These are phyloP conservation scores for Filosporella fistucella DNA, from an alignment of 495 filamentous ascomycete species.

Conservation along the genomic window DNA sequence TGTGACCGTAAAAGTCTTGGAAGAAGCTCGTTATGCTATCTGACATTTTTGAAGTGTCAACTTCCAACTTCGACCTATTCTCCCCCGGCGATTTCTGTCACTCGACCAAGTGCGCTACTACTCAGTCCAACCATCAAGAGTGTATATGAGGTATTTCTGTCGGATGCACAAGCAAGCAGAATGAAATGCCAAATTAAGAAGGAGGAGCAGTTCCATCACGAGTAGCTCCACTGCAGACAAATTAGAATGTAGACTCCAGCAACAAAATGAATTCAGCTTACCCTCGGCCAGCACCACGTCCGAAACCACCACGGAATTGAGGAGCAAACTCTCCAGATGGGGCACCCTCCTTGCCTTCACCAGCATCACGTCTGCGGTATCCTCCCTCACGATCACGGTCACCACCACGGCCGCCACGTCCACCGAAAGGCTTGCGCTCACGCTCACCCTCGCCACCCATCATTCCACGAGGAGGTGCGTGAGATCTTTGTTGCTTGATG, in stretches of 20 bases:
- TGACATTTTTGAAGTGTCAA: slow-evolving; percentile 36
- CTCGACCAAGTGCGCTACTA: slow-evolving; percentile 43
- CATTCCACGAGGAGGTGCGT: slow-evolving; percentile 97
- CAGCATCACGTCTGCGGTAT: slow-evolving; percentile 72
- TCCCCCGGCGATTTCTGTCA: slow-evolving; percentile 44
- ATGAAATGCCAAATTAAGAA: slow-evolving; percentile 42
- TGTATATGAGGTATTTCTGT: slow-evolving; percentile 44
- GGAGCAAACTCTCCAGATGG: slow-evolving; percentile 93
- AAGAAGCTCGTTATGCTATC: slow-evolving; percentile 28
- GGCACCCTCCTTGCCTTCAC: slow-evolving; percentile 85
- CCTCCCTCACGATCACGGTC: slow-evolving; percentile 81
- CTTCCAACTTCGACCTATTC: slow-evolving; percentile 36
- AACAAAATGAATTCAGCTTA: too few species aligned
- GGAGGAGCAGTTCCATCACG: slow-evolving; percentile 79
- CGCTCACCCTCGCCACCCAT: slow-evolving; percentile 74
- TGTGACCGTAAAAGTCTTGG: slow-evolving; percentile 19
- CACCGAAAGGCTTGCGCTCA: slow-evolving; percentile 64
- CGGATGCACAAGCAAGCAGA: slow-evolving; percentile 29
- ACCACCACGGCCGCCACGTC: slow-evolving; percentile 56
- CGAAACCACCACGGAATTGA: slow-evolving; percentile 91
- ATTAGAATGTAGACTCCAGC: too few species aligned
- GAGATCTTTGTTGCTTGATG: slow-evolving; percentile 99
- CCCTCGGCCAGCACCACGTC: slow-evolving; percentile 88
- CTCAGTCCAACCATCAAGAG: slow-evolving; percentile 37
- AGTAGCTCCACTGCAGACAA: too few species aligned